Conservation (phyloP, 495 filamentous ascomycete genomes). For the Umbilicaria muhlenbergii region DNA sequence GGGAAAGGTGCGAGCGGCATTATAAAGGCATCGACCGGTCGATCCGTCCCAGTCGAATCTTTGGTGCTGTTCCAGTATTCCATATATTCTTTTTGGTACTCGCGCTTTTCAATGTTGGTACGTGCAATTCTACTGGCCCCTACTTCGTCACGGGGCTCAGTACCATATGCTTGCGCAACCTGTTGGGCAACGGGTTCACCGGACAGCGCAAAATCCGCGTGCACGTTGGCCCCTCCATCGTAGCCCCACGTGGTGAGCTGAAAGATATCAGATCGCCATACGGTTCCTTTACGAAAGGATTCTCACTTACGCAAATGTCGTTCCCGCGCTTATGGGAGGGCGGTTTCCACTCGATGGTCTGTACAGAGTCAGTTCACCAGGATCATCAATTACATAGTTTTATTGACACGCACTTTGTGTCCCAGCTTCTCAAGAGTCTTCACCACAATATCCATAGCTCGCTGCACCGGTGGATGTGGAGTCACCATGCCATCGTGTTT, state of each 20-base stretch:
- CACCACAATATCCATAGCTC: constrained; percentile 37
- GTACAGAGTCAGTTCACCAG: neutral
- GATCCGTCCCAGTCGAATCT: constrained; percentile 35
- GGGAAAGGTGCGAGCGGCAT: constrained; percentile 28
- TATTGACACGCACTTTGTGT: constrained; percentile 23
- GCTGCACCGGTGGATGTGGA: constrained; percentile 36
- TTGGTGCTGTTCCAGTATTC: constrained; percentile 54
- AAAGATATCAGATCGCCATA: neutral
- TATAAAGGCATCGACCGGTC: constrained; percentile 38
- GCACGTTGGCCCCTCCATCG: constrained; percentile 32
- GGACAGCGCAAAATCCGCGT: constrained; percentile 33
- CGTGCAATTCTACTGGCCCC: constrained; percentile 33
- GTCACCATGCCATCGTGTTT: constrained; percentile 30
- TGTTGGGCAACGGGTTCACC: constrained; percentile 34
- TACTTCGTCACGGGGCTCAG: constrained; percentile 9
- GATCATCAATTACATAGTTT: neutral
- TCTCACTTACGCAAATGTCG: constrained; percentile 15
- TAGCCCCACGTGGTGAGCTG: constrained; percentile 27
- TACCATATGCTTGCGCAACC: constrained; percentile 19
- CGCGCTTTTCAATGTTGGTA: constrained; percentile 39
- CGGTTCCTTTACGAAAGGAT: neutral
- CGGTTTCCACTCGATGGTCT: constrained; percentile 42
- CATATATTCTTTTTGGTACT: constrained; percentile 47
- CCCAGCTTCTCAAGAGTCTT: constrained; percentile 34
- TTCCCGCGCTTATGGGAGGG: constrained; percentile 27